A percentile compares a stretch with the other conserved stretches of the same genome.
phyloP scores from a whole-genome alignment of 441 rosid genomes.

The Melastoma candidum region DNA sequence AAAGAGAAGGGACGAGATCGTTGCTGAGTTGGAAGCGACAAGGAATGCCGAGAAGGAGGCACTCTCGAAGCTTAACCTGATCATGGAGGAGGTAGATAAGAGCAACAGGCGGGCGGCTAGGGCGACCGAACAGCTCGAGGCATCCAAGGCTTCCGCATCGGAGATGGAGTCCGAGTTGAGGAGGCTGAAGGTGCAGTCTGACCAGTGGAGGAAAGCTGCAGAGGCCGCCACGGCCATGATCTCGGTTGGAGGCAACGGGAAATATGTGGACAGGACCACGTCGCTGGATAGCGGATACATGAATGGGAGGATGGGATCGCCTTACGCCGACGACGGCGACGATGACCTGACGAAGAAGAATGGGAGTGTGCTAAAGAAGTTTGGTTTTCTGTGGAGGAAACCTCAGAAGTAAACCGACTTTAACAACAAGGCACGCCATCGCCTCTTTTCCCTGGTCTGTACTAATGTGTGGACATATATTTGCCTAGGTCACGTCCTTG shows the following conservation, averaged over 20 bases:
- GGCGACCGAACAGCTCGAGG: conserved; percentile 54
- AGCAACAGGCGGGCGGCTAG: conserved; percentile 42
- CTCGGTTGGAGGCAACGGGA: conserved; percentile 50
- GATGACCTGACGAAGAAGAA: conserved; percentile 48
- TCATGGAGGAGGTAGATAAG: conserved; percentile 57
- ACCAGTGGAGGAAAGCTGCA: conserved; percentile 81
- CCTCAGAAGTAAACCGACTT: conserved; percentile 36
- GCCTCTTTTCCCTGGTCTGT: no score
- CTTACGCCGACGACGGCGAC: conserved; percentile 28
- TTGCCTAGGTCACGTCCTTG: no score
- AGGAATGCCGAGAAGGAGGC: conserved; percentile 51
- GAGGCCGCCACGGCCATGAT: conserved; percentile 69
- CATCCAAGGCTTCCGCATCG: conserved; percentile 42
- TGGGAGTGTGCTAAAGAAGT: conserved; percentile 61
- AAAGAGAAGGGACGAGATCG: conserved; percentile 25
- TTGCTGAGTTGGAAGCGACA: conserved; percentile 27
- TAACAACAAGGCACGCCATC: no score
- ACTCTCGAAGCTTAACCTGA: conserved; percentile 51
- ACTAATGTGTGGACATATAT: no score
- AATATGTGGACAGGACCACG: conserved; percentile 37
- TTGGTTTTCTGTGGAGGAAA: conserved; percentile 73
- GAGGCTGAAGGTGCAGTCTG: conserved; percentile 69
- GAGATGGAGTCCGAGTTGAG: conserved; percentile 59
- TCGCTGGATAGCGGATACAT: conserved; percentile 36
- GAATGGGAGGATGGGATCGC: conserved; percentile 31